Evolutionary conservation across 305 asterid species (phyloP).

Genomic region (Fraxinus latifolia): DNA sequence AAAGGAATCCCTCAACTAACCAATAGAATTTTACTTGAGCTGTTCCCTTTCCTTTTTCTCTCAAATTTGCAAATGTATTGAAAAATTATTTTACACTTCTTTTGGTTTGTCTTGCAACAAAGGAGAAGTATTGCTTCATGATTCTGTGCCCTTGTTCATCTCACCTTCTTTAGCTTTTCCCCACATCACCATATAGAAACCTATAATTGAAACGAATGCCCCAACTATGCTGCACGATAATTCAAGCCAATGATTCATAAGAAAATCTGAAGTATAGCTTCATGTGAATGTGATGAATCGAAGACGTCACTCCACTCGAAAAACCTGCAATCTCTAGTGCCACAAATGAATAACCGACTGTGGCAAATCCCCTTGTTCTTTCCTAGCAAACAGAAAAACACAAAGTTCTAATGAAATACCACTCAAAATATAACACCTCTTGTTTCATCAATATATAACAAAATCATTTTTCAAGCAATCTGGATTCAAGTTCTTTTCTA

Average conservation of each 20-base stretch:
- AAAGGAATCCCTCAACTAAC: background rate
- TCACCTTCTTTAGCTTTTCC: slow-evolving; percentile 49
- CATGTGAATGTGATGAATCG: background rate
- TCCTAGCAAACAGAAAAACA: no score
- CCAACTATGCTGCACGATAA: slow-evolving; percentile 38
- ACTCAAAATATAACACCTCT: background rate
- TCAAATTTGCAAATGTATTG: background rate
- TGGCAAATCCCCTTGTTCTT: no score
- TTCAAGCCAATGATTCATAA: background rate
- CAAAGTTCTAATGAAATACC: no score
- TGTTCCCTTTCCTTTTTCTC: background rate
- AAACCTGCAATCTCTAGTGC: no score
- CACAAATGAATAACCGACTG: no score
- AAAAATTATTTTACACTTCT: slow-evolving; percentile 20
- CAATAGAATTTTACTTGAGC: background rate
- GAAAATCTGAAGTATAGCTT: background rate
- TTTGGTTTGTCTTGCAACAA: slow-evolving; percentile 31
- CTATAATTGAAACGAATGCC: slow-evolving; percentile 39
- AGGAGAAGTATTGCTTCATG: slow-evolving; percentile 26
- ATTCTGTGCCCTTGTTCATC: slow-evolving; percentile 12
- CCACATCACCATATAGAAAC: slow-evolving; percentile 59
- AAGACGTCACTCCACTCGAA: background rate
- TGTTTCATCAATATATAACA: background rate
- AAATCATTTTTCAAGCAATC: background rate
- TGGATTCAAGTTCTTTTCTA: background rate